Evolutionary conservation across 495 filamentous ascomycete genomes (phyloP).

Genomic region (Penicillium daleae): DNA sequence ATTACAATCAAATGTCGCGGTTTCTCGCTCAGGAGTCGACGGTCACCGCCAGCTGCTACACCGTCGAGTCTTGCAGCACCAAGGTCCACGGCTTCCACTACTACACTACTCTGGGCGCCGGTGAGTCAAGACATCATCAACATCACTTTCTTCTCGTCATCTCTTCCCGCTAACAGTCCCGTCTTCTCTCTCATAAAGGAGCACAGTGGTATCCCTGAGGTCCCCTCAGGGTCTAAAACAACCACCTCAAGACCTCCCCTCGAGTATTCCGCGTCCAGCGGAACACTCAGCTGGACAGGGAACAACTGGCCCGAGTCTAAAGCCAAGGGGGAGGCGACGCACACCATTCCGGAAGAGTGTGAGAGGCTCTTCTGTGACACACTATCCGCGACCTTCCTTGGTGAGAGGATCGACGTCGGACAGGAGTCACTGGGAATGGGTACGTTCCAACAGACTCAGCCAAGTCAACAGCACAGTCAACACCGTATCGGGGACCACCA

Average conservation of each 20-base stretch:
- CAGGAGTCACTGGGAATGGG: slow-evolving; percentile 79
- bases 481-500: slow-evolving; percentile 28
- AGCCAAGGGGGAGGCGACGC: slow-evolving; percentile 87
- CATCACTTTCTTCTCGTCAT: not conserved
- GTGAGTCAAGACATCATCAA: slow-evolving; percentile 43
- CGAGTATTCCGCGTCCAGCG: slow-evolving; percentile 64
- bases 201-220: slow-evolving; percentile 98
- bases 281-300: slow-evolving; percentile 53
- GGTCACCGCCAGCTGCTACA: slow-evolving; percentile 87
- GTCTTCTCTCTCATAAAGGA: slow-evolving; percentile 51
- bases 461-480: slow-evolving; percentile 14
- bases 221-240: slow-evolving; percentile 77
- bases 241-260: slow-evolving; percentile 82
- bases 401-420: slow-evolving; percentile 75
- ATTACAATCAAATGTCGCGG: slow-evolving; percentile 67
- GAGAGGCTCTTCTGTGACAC: slow-evolving; percentile 99
- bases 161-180: slow-evolving; percentile 10
- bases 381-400: slow-evolving; percentile 89
- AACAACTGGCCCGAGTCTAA: slow-evolving; percentile 53
- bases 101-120: slow-evolving; percentile 84
- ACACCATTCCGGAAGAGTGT: slow-evolving; percentile 98
- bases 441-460: slow-evolving; percentile 52
- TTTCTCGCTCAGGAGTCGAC: slow-evolving; percentile 54
- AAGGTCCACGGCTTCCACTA: slow-evolving; percentile 86
- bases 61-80: slow-evolving; percentile 55